Conservation (phyloP, 306 rosid species). For the Trifolium pratense region DNA sequence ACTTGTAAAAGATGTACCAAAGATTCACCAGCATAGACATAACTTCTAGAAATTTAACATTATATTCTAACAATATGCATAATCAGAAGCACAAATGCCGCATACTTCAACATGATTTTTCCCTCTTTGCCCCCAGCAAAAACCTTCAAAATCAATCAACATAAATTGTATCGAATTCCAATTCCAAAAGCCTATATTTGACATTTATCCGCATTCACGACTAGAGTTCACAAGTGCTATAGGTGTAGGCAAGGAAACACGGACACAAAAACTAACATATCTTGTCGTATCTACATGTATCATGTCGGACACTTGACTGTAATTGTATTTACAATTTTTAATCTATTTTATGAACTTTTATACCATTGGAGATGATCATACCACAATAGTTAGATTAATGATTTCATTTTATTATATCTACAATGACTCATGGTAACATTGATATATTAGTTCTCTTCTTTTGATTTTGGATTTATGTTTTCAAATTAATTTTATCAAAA, state of each 20-base stretch:
- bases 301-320: not conserved
- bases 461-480: not conserved
- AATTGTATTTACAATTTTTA: not conserved
- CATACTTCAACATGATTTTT: not conserved
- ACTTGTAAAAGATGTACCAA: slow-evolving; percentile 28
- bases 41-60: not conserved
- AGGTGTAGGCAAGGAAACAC: not conserved
- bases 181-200: not conserved
- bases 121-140: slow-evolving; percentile 22
- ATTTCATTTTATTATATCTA: not conserved
- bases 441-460: not conserved
- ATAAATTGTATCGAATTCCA: not conserved
- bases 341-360: not conserved
- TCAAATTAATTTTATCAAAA: not conserved
- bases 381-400: not conserved
- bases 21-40: slow-evolving; percentile 10
- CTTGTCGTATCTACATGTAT: not conserved
- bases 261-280: not conserved
- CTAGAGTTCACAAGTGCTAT: not conserved
- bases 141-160: not conserved
- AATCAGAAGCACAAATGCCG: not conserved
- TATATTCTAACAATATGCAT: slow-evolving; percentile 29
- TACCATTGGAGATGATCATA: not conserved
- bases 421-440: not conserved
- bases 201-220: not conserved